A percentile compares a stretch with the other conserved stretches of the same genome.
These are phyloP conservation scores for Ensete glaucum DNA, from an alignment of 176 grass and related monocot genomes.

Conservation along the genomic window DNA sequence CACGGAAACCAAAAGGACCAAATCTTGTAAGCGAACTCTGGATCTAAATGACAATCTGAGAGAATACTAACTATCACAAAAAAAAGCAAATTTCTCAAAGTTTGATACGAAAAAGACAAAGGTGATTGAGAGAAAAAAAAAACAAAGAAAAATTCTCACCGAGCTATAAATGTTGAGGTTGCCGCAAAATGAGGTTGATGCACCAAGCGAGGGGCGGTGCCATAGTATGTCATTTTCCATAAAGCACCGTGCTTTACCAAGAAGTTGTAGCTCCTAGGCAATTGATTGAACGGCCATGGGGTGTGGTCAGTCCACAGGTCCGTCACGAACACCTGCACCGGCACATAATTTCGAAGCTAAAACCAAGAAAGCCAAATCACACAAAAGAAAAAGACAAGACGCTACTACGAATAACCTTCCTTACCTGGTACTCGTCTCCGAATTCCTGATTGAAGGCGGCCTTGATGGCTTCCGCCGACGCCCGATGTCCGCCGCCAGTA, in stretches of 20 bases:
- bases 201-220: slow-evolving; percentile 61
- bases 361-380: not conserved
- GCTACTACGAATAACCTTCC: not conserved
- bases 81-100: not conserved
- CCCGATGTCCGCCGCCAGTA: slow-evolving; percentile 84
- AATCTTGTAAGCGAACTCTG: not conserved
- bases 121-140: not conserved
- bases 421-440: slow-evolving; percentile 74
- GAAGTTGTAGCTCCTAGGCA: slow-evolving; percentile 96
- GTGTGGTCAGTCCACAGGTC: slow-evolving; percentile 97
- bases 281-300: slow-evolving; percentile 96
- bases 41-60: not conserved
- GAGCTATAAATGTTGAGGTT: slow-evolving; percentile 91
- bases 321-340: slow-evolving; percentile 66
- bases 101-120: not conserved
- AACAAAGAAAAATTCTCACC: slow-evolving; percentile 35
- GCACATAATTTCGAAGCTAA: not conserved
- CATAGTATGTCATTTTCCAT: slow-evolving; percentile 99
- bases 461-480: slow-evolving; percentile 90
- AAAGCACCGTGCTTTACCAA: slow-evolving; percentile 91
- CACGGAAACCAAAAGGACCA: not conserved
- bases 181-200: slow-evolving; percentile 98
- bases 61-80: too few species aligned
- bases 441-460: slow-evolving; percentile 72
- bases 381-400: not conserved